phyloP scores from a whole-genome alignment of 805 yeast species.

The Nakazawaea holstii region DNA sequence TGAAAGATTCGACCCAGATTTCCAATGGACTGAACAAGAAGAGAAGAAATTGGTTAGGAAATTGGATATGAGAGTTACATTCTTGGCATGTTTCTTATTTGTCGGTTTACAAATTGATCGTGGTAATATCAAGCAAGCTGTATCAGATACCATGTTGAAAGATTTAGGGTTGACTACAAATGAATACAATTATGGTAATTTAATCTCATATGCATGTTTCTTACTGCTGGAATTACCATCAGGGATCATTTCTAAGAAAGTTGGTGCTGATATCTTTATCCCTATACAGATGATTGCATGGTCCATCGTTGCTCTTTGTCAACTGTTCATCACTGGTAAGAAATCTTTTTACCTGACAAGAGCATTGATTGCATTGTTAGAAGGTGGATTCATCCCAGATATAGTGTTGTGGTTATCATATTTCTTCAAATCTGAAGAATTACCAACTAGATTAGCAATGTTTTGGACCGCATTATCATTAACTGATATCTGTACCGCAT shows the following conservation, averaged over 20 bases:
- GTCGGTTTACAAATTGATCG: constrained; percentile 51
- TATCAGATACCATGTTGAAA: constrained; percentile 44
- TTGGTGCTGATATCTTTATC: constrained; percentile 58
- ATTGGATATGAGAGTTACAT: constrained; percentile 49
- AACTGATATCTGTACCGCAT: constrained; percentile 36
- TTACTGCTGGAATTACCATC: constrained; percentile 54
- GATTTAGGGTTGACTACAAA: constrained; percentile 45
- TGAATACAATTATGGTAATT: constrained; percentile 49
- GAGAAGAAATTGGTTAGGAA: constrained; percentile 44
- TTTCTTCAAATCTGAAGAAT: constrained; percentile 28
- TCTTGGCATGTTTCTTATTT: constrained; percentile 50
- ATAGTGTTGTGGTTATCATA: constrained; percentile 29
- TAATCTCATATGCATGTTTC: constrained; percentile 40
- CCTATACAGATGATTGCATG: constrained; percentile 46
- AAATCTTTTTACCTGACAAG: constrained; percentile 25
- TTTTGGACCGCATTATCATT: constrained; percentile 38
- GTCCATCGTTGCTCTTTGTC: constrained; percentile 44
- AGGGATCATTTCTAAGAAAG: constrained; percentile 49
- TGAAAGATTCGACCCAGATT: constrained; percentile 49
- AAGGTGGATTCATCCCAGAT: constrained; percentile 32
- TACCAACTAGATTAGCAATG: constrained; percentile 48
- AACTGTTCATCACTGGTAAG: constrained; percentile 22
- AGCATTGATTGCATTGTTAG: constrained; percentile 26
- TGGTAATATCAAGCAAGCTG: constrained; percentile 48
- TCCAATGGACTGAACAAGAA: constrained; percentile 49